Percentiles rank a stretch among this genome's conserved stretches.
These are phyloP conservation scores for Astrothelium subdiscretum DNA, from an alignment of 495 filamentous ascomycete genomes.

Conservation along the genomic window DNA sequence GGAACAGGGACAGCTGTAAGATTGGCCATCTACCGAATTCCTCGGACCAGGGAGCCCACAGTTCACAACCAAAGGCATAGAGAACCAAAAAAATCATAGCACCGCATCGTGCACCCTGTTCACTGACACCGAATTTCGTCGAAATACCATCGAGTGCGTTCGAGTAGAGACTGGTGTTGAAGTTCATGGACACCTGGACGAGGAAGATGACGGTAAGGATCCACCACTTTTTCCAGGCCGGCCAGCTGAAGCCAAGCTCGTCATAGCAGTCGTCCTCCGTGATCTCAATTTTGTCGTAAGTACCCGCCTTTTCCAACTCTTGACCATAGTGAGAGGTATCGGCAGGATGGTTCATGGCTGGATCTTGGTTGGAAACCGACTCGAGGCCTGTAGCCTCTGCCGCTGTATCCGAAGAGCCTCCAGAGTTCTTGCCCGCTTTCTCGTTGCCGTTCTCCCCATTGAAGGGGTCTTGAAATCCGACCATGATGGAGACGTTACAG, in stretches of 20 bases:
- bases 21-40: slow-evolving; percentile 66
- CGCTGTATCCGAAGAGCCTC: not conserved
- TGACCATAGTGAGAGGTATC: not conserved
- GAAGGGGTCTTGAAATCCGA: not conserved
- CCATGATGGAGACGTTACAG: not conserved
- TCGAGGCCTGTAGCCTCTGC: not conserved
- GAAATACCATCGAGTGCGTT: slow-evolving; percentile 52
- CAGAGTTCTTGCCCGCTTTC: not conserved
- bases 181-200: slow-evolving; percentile 77
- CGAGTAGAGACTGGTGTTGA: slow-evolving; percentile 64
- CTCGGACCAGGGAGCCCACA: slow-evolving; percentile 76
- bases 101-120: slow-evolving; percentile 52
- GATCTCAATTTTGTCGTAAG: slow-evolving; percentile 43
- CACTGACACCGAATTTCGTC: slow-evolving; percentile 49
- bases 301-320: slow-evolving; percentile 18
- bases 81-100: slow-evolving; percentile 60
- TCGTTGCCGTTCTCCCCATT: not conserved
- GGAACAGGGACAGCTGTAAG: slow-evolving; percentile 53
- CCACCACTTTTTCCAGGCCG: slow-evolving; percentile 61
- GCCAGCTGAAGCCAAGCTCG: slow-evolving; percentile 53
- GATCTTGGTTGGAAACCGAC: not conserved
- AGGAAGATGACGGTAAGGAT: slow-evolving; percentile 63
- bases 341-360: not conserved
- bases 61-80: slow-evolving; percentile 70
- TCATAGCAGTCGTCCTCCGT: slow-evolving; percentile 52